A percentile compares a stretch with the other conserved stretches of the same genome.
These are phyloP conservation scores for Ceratocystis ficicola DNA, from an alignment of 2,329 filamentous ascomycete genomes.

Conservation along the genomic window DNA sequence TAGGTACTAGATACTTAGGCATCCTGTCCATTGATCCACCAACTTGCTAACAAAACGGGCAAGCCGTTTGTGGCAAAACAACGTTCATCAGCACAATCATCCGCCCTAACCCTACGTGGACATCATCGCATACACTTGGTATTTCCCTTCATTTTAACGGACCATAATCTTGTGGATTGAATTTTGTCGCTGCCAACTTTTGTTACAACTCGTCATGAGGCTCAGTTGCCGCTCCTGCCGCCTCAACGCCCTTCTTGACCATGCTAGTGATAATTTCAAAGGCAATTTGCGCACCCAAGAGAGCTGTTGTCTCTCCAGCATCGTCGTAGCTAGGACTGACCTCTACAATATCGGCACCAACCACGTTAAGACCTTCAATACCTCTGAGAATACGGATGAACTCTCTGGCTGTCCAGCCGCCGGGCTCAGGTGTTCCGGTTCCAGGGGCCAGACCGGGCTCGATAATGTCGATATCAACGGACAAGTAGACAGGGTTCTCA, in stretches of 20 bases:
- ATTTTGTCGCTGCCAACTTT: neutral
- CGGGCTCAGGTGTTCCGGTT: conserved; percentile 80
- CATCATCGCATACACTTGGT: too few species aligned
- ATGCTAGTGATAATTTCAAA: conserved; percentile 73
- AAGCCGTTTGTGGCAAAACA: neutral
- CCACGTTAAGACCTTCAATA: conserved; percentile 69
- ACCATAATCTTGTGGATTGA: neutral
- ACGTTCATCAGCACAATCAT: neutral
- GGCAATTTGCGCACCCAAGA: conserved; percentile 68
- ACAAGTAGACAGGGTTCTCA: conserved; percentile 67
- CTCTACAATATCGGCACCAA: conserved; percentile 85
- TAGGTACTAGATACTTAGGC: neutral
- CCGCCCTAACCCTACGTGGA: neutral
- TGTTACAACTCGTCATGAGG: conserved; percentile 13
- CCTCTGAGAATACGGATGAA: conserved; percentile 72
- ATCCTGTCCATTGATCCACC: too few species aligned
- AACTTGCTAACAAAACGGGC: neutral
- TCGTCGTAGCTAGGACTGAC: conserved; percentile 74
- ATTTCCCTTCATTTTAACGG: neutral
- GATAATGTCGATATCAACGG: conserved; percentile 71
- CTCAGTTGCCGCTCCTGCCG: neutral
- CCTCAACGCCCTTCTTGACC: conserved; percentile 39
- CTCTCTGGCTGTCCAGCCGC: conserved; percentile 83
- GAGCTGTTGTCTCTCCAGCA: conserved; percentile 59
- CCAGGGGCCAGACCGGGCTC: conserved; percentile 58